A percentile compares a stretch with the other conserved stretches of the same genome.
Conservation (phyloP, 345 rosid genomes). For the Corymbia maculata region DNA sequence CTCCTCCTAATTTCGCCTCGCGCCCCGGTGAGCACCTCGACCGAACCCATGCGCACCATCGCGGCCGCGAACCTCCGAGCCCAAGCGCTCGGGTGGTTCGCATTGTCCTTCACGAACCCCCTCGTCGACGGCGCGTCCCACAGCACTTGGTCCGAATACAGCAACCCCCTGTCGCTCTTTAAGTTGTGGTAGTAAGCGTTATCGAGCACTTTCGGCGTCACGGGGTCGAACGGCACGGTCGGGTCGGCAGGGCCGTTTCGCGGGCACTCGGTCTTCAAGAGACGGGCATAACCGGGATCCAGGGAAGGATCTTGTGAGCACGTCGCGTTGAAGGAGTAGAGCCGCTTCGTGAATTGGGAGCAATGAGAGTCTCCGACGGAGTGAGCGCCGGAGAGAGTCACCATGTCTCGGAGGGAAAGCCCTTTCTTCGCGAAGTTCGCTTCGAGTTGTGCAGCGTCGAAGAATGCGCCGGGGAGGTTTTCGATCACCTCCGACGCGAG, state of each 20-base stretch:
- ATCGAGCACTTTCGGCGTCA: slow-evolving; percentile 3
- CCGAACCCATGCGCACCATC: slow-evolving; percentile 7
- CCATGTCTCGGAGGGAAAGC: neutral
- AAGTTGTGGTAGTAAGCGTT: slow-evolving; percentile 4
- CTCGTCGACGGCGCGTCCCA: neutral
- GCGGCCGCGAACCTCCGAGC: neutral
- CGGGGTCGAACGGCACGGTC: neutral
- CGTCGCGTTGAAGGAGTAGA: neutral
- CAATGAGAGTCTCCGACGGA: slow-evolving; percentile 3
- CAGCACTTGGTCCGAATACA: slow-evolving; percentile 9
- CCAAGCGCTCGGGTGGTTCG: neutral
- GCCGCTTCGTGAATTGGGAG: neutral
- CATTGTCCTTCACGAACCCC: neutral
- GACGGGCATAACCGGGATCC: neutral
- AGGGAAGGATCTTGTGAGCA: slow-evolving; percentile 1
- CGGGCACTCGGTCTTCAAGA: slow-evolving; percentile 1
- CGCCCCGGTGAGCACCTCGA: slow-evolving; percentile 2
- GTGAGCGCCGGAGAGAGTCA: slow-evolving; percentile 1
- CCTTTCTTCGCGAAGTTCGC: neutral
- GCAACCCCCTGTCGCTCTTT: neutral
- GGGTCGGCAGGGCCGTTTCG: neutral
- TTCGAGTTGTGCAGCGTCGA: neutral
- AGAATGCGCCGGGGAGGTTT: slow-evolving; percentile 15
- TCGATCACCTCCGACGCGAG: neutral
- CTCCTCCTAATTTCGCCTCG: slow-evolving; percentile 10